These are phyloP conservation scores for Piper longum DNA, from an alignment of 164 flowering plant species.

Conservation along the genomic window DNA sequence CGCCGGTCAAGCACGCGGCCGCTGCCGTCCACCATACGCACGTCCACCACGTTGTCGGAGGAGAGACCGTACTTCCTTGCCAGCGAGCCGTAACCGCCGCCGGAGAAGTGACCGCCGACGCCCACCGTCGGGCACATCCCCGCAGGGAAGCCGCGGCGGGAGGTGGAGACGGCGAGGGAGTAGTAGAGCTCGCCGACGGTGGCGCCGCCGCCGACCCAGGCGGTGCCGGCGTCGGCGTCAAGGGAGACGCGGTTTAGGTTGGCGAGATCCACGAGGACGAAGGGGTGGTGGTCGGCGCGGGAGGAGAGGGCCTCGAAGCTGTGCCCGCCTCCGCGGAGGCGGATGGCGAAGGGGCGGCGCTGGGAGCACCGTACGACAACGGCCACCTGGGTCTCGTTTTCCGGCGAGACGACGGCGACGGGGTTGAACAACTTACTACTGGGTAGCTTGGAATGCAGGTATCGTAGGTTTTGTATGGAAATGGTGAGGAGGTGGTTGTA, in stretches of 20 bases:
- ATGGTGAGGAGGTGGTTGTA: slow-evolving; percentile 6
- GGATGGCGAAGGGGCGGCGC: slow-evolving; percentile 4
- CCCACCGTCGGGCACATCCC: slow-evolving; percentile 18
- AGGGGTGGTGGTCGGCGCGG: slow-evolving; percentile 2
- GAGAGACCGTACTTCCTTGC: slow-evolving; percentile 17
- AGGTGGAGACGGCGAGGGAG: slow-evolving; percentile 9
- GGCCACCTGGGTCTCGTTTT: slow-evolving; percentile 7
- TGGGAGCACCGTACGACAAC: slow-evolving; percentile 11
- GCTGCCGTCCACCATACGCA: slow-evolving; percentile 8
- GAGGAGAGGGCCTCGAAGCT: slow-evolving; percentile 16
- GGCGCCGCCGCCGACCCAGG: slow-evolving; percentile 22
- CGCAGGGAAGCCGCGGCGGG: slow-evolving; percentile 10
- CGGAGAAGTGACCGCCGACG: slow-evolving; percentile 15
- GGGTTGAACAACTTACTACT: slow-evolving; percentile 3
- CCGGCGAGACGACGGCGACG: slow-evolving; percentile 10
- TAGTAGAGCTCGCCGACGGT: slow-evolving; percentile 21
- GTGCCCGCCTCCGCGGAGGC: slow-evolving; percentile 18
- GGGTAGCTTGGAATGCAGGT: not conserved
- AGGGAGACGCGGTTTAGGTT: slow-evolving; percentile 11
- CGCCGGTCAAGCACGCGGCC: slow-evolving; percentile 6
- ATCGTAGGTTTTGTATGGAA: slow-evolving; percentile 14
- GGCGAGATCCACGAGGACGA: slow-evolving; percentile 17
- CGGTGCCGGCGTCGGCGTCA: slow-evolving; percentile 11
- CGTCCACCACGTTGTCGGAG: slow-evolving; percentile 17
- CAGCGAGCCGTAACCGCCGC: slow-evolving; percentile 19